phyloP scores from a whole-genome alignment of 73 alveolate genomes.

The Halteria grandinella region DNA sequence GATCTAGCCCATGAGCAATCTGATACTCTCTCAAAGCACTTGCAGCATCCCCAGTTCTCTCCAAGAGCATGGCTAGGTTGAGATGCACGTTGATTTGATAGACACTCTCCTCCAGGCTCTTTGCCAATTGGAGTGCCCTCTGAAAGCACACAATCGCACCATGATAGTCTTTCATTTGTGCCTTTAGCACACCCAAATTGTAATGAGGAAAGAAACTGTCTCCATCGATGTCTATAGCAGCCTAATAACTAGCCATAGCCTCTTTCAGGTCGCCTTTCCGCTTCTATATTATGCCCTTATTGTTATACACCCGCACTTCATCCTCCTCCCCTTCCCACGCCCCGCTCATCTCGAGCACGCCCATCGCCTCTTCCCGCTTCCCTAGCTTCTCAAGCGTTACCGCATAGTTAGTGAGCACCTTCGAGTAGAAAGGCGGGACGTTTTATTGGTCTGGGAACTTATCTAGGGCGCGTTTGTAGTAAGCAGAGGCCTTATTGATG shows the following conservation, averaged over 20 bases:
- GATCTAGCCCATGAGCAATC: slow-evolving; percentile 10
- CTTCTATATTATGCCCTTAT: slow-evolving; percentile 39
- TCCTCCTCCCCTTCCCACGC: background rate
- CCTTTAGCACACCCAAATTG: background rate
- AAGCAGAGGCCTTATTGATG: slow-evolving; percentile 50
- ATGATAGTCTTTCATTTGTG: background rate
- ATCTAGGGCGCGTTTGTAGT: slow-evolving; percentile 62
- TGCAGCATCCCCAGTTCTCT: background rate
- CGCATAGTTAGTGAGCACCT: slow-evolving; percentile 60
- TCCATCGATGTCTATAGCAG: slow-evolving; percentile 18
- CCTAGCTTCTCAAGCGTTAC: slow-evolving; percentile 63
- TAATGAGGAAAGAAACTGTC: background rate
- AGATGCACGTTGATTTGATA: background rate
- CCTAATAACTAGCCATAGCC: slow-evolving; percentile 1
- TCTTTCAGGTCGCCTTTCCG: slow-evolving; percentile 37
- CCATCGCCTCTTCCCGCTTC: slow-evolving; percentile 51
- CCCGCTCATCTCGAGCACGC: slow-evolving; percentile 3
- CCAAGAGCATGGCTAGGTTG: background rate
- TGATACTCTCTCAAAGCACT: slow-evolving; percentile 11
- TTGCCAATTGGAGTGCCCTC: background rate
- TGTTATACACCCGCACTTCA: slow-evolving; percentile 25
- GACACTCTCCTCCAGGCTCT: slow-evolving; percentile 3
- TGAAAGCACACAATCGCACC: background rate
- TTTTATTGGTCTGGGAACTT: slow-evolving; percentile 31
- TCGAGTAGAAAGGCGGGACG: slow-evolving; percentile 39